Evolutionary conservation across 208 protist species (phyloP), one percentile per base, ranked within the genome.

Genomic region (Leishmania turanica): DNA sequence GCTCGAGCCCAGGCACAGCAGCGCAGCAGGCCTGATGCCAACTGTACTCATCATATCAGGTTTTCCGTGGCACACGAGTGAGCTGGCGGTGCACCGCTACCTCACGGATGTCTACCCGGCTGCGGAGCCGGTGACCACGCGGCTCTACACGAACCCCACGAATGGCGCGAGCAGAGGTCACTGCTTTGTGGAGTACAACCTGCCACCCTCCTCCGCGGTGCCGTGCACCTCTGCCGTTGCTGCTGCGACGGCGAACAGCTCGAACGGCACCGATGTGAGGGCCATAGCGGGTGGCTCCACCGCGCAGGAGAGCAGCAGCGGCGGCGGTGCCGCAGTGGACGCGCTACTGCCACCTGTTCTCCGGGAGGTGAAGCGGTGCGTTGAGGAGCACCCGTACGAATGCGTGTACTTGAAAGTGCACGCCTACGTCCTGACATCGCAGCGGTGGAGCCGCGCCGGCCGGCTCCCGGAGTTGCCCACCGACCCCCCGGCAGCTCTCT

Each of bases 131-230:
- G 75, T 84, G 51, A 96, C 92, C 2, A 88, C 84, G 62, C 89
- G 95, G 5, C 86, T 96, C 24, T 97, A 97, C 86, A 91, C 88
- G 42, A 87, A 95, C 83, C 91, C 92, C 1, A 78, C 87, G 1
- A 97, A 96, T 84, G 95, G 95, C 45, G 78, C 86, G 49, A 96
- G 93, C 75, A 75, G 92, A 17, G 95, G 95, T 27, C 83, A 90
- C 78, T 95, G 90, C 87, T 95, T 97, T 56, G 90, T 96, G 17
- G 92, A 97, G 83, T 97, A 96, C 79, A 31, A 73, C 45, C 77
- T 85, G 47, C 80, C 74, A 37, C 80, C 80, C 71, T 71, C 53
- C 45, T 47, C 71, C n/a, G 65, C 54, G n/a, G 65, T 72, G 24
- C 49, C 56, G 21, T 49, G 24, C 62, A 42, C 34, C 49, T 42